Evolutionary conservation across 257 asterid species (phyloP).

Genomic region (Avicennia marina): DNA sequence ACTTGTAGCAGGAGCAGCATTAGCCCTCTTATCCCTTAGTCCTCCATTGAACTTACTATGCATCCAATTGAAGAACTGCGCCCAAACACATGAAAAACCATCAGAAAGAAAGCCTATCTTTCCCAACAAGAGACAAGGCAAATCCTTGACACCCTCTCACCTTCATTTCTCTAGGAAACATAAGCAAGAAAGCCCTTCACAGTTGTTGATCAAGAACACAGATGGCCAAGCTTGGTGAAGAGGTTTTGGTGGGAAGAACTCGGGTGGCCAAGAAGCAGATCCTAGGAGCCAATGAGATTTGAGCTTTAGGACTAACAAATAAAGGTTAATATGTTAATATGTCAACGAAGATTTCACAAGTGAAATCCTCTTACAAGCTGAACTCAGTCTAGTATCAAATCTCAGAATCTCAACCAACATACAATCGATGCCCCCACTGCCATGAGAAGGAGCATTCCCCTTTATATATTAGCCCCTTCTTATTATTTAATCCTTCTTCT

Average conservation of each 20-base stretch:
- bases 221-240: background rate
- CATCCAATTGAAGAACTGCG: constrained; percentile 64
- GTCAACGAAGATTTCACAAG: too few species aligned
- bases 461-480: constrained; percentile 6
- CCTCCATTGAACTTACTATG: constrained; percentile 52
- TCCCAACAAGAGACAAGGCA: background rate
- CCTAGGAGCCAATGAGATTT: constrained; percentile 62
- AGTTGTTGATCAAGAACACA: background rate
- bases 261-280: constrained; percentile 30
- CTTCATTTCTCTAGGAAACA: constrained; percentile 42
- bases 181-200: constrained; percentile 8
- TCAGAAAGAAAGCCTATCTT: background rate
- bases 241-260: constrained; percentile 1
- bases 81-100: constrained; percentile 3
- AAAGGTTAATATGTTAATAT: too few species aligned
- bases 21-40: constrained; percentile 22
- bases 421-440: background rate
- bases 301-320: constrained; percentile 39
- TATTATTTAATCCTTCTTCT: background rate
- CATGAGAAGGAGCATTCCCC: constrained; percentile 18
- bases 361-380: background rate
- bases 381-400: constrained; percentile 19
- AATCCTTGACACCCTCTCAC: constrained; percentile 20
- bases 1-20: constrained; percentile 28
- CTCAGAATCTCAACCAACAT: constrained; percentile 16